Percentiles rank a stretch among this genome's conserved stretches.
phyloP scores from a whole-genome alignment of 345 rosid species.

The Aegle marmelos region DNA sequence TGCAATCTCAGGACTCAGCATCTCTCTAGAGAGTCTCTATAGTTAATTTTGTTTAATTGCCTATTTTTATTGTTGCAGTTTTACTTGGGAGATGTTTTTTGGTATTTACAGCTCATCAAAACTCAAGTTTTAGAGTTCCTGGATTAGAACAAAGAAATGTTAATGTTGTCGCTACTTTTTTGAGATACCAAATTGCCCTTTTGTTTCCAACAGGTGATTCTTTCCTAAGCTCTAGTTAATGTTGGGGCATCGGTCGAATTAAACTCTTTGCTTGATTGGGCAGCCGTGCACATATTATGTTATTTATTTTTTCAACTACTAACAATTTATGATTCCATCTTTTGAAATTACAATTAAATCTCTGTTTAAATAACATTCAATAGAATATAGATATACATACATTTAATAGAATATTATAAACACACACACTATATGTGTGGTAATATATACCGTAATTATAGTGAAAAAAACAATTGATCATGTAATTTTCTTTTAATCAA shows the following conservation, averaged over 20 bases:
- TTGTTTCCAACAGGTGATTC: slow-evolving; percentile 28
- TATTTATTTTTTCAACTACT: not conserved
- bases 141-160: slow-evolving; percentile 20
- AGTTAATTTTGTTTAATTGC: not conserved
- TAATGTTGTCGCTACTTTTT: not conserved
- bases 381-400: too few relatives aligned
- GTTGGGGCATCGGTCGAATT: slow-evolving; percentile 8
- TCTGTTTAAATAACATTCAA: too few relatives aligned
- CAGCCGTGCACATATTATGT: not conserved
- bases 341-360: too few relatives aligned
- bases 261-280: slow-evolving; percentile 11
- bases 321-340: too few relatives aligned
- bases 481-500: too few relatives aligned
- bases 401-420: too few relatives aligned
- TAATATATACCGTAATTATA: too few relatives aligned
- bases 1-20: slow-evolving; percentile 34
- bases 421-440: too few relatives aligned
- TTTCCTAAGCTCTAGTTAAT: slow-evolving; percentile 35
- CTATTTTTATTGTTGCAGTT: not conserved
- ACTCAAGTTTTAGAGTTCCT: slow-evolving; percentile 3
- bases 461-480: too few relatives aligned
- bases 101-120: slow-evolving; percentile 22
- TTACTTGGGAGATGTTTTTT: not conserved
- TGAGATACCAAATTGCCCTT: slow-evolving; percentile 32
- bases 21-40: not conserved